These are phyloP conservation scores for Nicotiana noctiflora DNA, from an alignment of 257 asterid genomes.

Conservation along the genomic window DNA sequence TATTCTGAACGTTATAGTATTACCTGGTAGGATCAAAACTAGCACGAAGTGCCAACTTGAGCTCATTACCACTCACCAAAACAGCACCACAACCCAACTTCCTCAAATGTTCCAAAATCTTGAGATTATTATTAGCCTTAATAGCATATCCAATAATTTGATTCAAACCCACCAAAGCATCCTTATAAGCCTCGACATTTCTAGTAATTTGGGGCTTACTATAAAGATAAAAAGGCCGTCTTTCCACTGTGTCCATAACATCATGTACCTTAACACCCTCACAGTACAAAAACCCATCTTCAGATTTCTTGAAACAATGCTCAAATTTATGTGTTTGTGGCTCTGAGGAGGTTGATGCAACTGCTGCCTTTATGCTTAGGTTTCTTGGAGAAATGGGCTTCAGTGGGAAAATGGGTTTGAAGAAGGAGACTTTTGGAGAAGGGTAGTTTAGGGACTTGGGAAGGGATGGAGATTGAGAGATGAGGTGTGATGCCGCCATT, in stretches of 20 bases:
- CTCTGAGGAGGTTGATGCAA: conserved; percentile 38
- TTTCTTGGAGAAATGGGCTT: conserved; percentile 32
- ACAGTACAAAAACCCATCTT: conserved; percentile 65
- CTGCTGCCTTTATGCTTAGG: conserved; percentile 37
- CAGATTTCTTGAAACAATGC: conserved; percentile 75
- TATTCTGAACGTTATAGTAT: not conserved
- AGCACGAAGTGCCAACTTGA: conserved; percentile 68
- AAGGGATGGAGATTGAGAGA: conserved; percentile 35
- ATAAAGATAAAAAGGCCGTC: conserved; percentile 78
- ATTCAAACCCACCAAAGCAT: conserved; percentile 65
- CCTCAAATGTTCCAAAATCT: conserved; percentile 81
- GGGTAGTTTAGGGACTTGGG: conserved; percentile 19
- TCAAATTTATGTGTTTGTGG: conserved; percentile 49
- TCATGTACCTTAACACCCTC: conserved; percentile 71
- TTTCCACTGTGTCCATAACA: conserved; percentile 61
- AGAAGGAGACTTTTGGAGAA: conserved; percentile 7
- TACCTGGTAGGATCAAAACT: conserved; percentile 89
- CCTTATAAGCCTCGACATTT: conserved; percentile 77
- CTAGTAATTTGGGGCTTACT: conserved; percentile 83
- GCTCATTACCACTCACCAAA: conserved; percentile 89
- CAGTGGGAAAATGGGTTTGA: conserved; percentile 28
- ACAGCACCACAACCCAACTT: conserved; percentile 80
- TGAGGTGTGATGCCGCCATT: conserved; percentile 69
- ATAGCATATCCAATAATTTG: conserved; percentile 84
- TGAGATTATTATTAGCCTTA: conserved; percentile 87